Evolutionary conservation across 805 yeast species (phyloP).

Genomic region (Lipomyces yamadae): DNA sequence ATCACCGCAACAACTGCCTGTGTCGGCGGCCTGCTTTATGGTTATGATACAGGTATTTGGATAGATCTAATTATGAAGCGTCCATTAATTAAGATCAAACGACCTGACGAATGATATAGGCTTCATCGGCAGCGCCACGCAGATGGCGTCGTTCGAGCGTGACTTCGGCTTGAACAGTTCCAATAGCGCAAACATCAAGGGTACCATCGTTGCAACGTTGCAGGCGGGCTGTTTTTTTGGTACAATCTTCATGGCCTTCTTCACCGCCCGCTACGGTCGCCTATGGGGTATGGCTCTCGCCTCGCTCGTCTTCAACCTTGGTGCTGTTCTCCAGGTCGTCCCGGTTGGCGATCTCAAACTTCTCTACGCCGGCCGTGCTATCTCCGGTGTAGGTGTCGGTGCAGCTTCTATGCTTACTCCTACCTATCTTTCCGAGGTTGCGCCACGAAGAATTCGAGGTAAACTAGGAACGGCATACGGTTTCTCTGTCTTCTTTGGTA

Average conservation of each 20-base stretch:
- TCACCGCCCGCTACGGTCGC: constrained; percentile 43
- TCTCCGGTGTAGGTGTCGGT: constrained; percentile 77
- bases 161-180: constrained; percentile 53
- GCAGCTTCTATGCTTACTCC: constrained; percentile 72
- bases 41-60: constrained; percentile 53
- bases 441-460: constrained; percentile 46
- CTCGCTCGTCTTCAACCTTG: constrained; percentile 41
- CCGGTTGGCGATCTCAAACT: constrained; percentile 39
- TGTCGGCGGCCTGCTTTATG: constrained; percentile 57
- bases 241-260: constrained; percentile 54
- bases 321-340: constrained; percentile 42
- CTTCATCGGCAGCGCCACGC: constrained; percentile 59
- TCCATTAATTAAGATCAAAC: no score
- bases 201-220: constrained; percentile 32
- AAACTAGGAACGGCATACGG: constrained; percentile 68
- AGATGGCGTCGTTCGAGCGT: constrained; percentile 51
- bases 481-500: constrained; percentile 57
- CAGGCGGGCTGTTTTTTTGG: constrained; percentile 43
- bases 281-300: constrained; percentile 65
- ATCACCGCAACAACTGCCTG: constrained; percentile 54
- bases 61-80: no score
- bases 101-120: constrained; percentile 33
- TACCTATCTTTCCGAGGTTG: constrained; percentile 58
- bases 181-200: constrained; percentile 39
- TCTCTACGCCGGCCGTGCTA: constrained; percentile 56